phyloP scores from a whole-genome alignment of 768 basidiomycete species.

The Lepiota venenata region DNA sequence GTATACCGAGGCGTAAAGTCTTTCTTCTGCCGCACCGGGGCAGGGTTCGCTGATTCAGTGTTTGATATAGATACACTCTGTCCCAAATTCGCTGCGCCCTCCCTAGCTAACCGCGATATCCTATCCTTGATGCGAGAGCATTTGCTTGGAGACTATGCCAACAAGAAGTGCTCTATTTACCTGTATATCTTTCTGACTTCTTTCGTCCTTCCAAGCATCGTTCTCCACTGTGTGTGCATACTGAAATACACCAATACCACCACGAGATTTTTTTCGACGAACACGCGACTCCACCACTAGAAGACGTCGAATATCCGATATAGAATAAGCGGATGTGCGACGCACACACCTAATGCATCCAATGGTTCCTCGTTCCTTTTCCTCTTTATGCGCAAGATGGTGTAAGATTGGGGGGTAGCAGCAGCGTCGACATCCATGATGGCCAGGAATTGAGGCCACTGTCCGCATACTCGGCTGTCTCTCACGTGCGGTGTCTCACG shows the following conservation, averaged over 20 bases:
- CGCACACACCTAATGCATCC: constrained; percentile 66
- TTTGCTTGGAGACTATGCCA: not conserved
- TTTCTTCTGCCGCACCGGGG: constrained; percentile 16
- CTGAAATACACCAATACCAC: constrained; percentile 63
- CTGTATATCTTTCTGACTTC: constrained; percentile 56
- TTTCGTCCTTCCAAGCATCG: constrained; percentile 62
- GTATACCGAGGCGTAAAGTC: constrained; percentile 51
- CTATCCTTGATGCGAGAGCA: constrained; percentile 42
- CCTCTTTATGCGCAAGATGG: constrained; percentile 79
- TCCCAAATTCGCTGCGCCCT: constrained; percentile 24
- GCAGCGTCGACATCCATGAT: constrained; percentile 27
- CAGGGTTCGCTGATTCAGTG: constrained; percentile 12
- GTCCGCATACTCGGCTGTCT: too few relatives aligned
- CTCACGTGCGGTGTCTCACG: too few relatives aligned
- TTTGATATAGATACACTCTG: constrained; percentile 15
- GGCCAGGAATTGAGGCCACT: not conserved
- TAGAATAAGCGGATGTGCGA: constrained; percentile 4
- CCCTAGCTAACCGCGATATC: constrained; percentile 50
- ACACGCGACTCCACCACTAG: constrained; percentile 62
- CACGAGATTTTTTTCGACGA: constrained; percentile 60
- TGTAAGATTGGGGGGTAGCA: constrained; percentile 42
- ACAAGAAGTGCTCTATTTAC: constrained; percentile 30
- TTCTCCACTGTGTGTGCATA: constrained; percentile 79
- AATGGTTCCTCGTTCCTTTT: constrained; percentile 81
- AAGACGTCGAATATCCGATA: constrained; percentile 1